Evolutionary conservation across 2,329 filamentous ascomycete species (phyloP).

Genomic region (Aspergillus fumigatiaffinis): DNA sequence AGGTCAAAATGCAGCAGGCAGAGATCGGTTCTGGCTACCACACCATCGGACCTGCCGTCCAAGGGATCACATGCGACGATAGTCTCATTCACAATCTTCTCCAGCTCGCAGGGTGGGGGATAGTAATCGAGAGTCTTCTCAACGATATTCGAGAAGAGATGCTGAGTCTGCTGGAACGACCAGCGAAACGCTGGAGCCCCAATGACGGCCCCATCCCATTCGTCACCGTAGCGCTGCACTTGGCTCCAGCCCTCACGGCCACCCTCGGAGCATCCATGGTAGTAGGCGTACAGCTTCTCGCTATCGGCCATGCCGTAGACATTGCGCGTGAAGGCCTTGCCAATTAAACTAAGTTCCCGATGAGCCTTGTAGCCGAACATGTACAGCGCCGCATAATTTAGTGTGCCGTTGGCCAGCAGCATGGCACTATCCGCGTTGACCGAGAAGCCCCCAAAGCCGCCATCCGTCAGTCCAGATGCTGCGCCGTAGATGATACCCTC

Average conservation of each 20-base stretch:
- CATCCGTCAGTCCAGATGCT: not conserved
- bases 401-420: not conserved
- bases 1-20: constrained; percentile 44
- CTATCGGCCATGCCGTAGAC: not conserved
- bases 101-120: constrained; percentile 31
- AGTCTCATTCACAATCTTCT: constrained; percentile 51
- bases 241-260: constrained; percentile 28
- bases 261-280: constrained; percentile 51
- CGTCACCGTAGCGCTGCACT: constrained; percentile 46
- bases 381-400: not conserved
- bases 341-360: not conserved
- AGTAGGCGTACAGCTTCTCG: constrained; percentile 35
- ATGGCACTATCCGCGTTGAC: not conserved
- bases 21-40: constrained; percentile 47
- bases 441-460: not conserved
- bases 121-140: not conserved
- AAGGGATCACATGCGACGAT: constrained; percentile 51
- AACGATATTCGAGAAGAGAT: not conserved
- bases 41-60: constrained; percentile 51
- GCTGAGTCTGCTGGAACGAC: not conserved
- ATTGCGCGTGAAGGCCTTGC: not conserved
- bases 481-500: not conserved
- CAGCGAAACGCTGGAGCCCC: not conserved
- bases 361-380: not conserved
- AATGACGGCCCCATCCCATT: constrained; percentile 19